These are phyloP conservation scores for Dillenia suffruticosa DNA, from an alignment of 164 flowering plant species.

Conservation along the genomic window DNA sequence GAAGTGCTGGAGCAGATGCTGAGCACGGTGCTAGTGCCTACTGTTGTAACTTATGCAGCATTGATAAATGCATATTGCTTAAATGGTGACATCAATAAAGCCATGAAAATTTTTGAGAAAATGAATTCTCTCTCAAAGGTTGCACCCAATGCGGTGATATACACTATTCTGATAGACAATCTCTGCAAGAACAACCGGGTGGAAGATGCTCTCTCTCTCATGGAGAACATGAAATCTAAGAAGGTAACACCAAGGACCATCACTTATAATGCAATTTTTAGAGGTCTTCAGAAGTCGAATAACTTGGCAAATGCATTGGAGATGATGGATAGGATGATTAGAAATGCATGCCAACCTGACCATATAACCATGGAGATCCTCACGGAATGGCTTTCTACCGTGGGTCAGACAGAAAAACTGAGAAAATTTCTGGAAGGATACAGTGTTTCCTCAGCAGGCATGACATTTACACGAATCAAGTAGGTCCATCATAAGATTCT, in stretches of 20 bases:
- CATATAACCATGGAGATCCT: conserved; percentile 72
- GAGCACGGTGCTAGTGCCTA: conserved; percentile 42
- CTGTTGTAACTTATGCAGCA: conserved; percentile 71
- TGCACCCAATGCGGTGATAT: conserved; percentile 65
- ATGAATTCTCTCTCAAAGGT: conserved; percentile 42
- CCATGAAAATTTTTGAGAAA: conserved; percentile 55
- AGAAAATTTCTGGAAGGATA: conserved; percentile 43
- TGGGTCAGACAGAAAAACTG: conserved; percentile 50
- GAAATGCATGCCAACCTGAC: conserved; percentile 68
- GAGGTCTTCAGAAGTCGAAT: conserved; percentile 50
- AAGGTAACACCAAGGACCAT: conserved; percentile 40
- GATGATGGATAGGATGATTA: conserved; percentile 73
- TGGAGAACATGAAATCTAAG: conserved; percentile 64
- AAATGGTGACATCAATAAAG: conserved; percentile 42
- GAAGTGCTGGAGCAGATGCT: conserved; percentile 47
- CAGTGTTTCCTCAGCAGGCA: conserved; percentile 20
- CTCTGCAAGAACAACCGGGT: conserved; percentile 47
- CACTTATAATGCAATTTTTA: conserved; percentile 75
- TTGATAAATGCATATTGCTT: conserved; percentile 63
- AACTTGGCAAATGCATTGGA: conserved; percentile 48
- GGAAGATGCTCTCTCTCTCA: conserved; percentile 48
- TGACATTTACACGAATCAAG: not conserved
- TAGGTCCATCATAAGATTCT: not conserved
- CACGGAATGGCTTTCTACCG: conserved; percentile 72
- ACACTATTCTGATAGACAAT: conserved; percentile 63